Base-by-base conservation (phyloP, 441 rosid species). In the Capsella rubella region DNA sequence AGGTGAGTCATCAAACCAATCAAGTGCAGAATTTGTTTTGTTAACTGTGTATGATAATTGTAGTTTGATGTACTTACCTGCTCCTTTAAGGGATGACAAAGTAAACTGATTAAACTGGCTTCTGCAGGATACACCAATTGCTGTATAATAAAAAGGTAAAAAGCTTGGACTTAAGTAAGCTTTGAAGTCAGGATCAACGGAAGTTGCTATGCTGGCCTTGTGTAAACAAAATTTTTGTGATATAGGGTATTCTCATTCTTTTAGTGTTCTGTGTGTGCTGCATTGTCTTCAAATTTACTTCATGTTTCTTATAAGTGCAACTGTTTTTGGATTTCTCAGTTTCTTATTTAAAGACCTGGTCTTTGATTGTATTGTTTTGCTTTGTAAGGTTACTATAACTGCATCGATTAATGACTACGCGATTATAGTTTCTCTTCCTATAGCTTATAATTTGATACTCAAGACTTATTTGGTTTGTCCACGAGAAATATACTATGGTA, bases 101-200 rank as follows among this genome's bases (percentile, higher is more conserved):
- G 31, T 13, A 8, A 34, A 67, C 50, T 75, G 51, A 52, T 55
- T 63, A 2, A 14, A 25, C 11, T 76, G 54, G 55, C 54, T 76
- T 64, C 31, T 58, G 78, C 87, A 93, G 97, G 98, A 93, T 69
- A 79, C 89, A 61, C 89, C 91, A 3, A 88, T 93, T 52, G 90
- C 89, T 16, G 97, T 86, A 58, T 90, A 79, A 67, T 71, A 14
- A 42, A 60, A 27, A 14, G 39, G 61, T 65, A 14, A 42, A 60
- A 27, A 18, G 47, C 4, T 43, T 35, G 58, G 77, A 37, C 21
- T 72, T 31, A 4, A 43, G 69, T 66, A 14, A 51, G 67, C 43
- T 25, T 50, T 65, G 50, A 43, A 57, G 72, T 32, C 61, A 69
- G 32, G 76, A 70, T 71, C 63, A 31, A 39, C 16, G 15, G 37